Evolutionary conservation across 257 asterid genomes (phyloP).

Genomic region (Cruciata laevipes): DNA sequence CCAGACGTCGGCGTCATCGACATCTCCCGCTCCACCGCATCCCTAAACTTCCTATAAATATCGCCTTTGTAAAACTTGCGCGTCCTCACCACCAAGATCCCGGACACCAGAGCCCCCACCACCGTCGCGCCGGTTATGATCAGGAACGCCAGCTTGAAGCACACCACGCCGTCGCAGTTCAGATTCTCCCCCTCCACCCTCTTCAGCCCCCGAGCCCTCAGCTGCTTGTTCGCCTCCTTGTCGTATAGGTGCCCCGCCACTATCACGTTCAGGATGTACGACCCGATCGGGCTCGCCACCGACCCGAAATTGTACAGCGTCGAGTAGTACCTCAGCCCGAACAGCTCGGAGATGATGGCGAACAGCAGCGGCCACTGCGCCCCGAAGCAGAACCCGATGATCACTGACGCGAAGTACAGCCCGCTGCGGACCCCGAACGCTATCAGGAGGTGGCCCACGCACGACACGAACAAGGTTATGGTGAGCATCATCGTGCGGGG

Average conservation of each 20-base stretch:
- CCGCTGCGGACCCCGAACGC: slow-evolving; percentile 57
- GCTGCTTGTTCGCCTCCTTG: slow-evolving; percentile 55
- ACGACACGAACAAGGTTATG: slow-evolving; percentile 32
- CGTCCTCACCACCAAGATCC: slow-evolving; percentile 54
- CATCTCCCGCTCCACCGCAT: slow-evolving; percentile 28
- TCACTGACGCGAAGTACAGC: slow-evolving; percentile 59
- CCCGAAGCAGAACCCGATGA: slow-evolving; percentile 78
- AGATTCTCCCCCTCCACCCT: slow-evolving; percentile 44
- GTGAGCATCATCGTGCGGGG: slow-evolving; percentile 64
- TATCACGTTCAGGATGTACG: slow-evolving; percentile 47
- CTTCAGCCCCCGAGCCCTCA: slow-evolving; percentile 22
- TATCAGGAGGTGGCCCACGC: slow-evolving; percentile 55
- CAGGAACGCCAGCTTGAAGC: slow-evolving; percentile 53
- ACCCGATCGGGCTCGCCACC: slow-evolving; percentile 76
- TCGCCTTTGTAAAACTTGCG: slow-evolving; percentile 65
- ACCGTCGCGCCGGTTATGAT: slow-evolving; percentile 55
- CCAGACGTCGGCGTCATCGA: not conserved
- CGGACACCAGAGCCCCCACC: slow-evolving; percentile 54
- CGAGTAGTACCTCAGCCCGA: slow-evolving; percentile 74
- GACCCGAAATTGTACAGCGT: slow-evolving; percentile 70
- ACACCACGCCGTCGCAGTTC: slow-evolving; percentile 51
- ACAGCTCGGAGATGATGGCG: slow-evolving; percentile 72
- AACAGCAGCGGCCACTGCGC: slow-evolving; percentile 84
- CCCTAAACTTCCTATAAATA: slow-evolving; percentile 56
- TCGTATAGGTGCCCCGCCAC: slow-evolving; percentile 63